Evolutionary conservation across 371 early-diverging fungal species (phyloP).

Genomic region (Lichtheimia corymbifera): DNA sequence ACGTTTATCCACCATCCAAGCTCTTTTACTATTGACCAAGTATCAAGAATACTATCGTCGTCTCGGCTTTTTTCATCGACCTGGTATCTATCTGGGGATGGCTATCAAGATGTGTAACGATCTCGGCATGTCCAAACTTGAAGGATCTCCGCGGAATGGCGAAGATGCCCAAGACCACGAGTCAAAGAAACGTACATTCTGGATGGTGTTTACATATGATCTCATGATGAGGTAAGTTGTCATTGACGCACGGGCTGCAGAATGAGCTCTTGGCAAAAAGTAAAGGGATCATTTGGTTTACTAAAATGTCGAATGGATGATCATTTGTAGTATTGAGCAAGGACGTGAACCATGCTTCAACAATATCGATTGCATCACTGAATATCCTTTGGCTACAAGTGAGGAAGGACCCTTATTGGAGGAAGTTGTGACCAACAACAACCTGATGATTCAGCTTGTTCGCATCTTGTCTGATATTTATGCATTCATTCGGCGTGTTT

Average conservation of each 20-base stretch:
- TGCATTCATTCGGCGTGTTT: conserved; percentile 25
- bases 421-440: conserved; percentile 41
- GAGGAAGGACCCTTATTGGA: conserved; percentile 42
- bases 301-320: too few relatives aligned
- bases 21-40: conserved; percentile 68
- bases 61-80: conserved; percentile 38
- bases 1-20: conserved; percentile 68
- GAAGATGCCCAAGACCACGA: conserved; percentile 33
- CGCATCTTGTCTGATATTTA: conserved; percentile 41
- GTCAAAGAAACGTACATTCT: conserved; percentile 42
- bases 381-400: conserved; percentile 38
- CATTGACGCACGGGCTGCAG: too few relatives aligned
- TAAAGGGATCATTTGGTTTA: too few relatives aligned
- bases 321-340: conserved; percentile 40
- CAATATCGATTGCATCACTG: conserved; percentile 34
- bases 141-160: conserved; percentile 33
- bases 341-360: conserved; percentile 35
- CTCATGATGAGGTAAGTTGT: conserved; percentile 32
- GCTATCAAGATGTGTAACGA: conserved; percentile 81
- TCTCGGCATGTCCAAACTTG: conserved; percentile 52
- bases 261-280: too few relatives aligned
- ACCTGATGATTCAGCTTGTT: conserved; percentile 38
- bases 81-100: conserved; percentile 42
- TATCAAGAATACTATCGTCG: conserved; percentile 62
- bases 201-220: conserved; percentile 45